These are phyloP conservation scores for Melanogaster broomeanus DNA, from an alignment of 768 basidiomycete genomes.

Conservation along the genomic window DNA sequence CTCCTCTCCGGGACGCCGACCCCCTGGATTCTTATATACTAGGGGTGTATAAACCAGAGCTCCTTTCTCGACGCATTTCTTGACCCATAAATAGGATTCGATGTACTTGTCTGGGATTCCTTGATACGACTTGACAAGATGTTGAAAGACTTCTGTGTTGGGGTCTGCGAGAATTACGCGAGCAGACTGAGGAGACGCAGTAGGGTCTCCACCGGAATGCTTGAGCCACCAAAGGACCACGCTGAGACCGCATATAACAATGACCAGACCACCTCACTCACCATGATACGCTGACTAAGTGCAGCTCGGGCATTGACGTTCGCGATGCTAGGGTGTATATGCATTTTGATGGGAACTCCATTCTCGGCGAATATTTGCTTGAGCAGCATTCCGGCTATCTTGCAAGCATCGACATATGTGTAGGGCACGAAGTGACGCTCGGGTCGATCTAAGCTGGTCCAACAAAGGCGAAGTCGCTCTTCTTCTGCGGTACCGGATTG, in stretches of 20 bases:
- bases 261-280: constrained; percentile 29
- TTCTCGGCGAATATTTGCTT: constrained; percentile 77
- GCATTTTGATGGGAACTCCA: constrained; percentile 67
- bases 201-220: constrained; percentile 83
- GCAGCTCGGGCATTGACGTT: constrained; percentile 72
- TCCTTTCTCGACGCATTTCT: constrained; percentile 76
- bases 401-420: constrained; percentile 84
- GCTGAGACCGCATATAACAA: background rate
- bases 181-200: constrained; percentile 68
- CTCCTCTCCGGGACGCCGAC: constrained; percentile 81
- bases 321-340: constrained; percentile 79
- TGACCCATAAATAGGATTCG: constrained; percentile 82
- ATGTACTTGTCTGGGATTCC: constrained; percentile 71
- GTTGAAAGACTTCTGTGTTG: constrained; percentile 72
- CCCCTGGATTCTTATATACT: constrained; percentile 84
- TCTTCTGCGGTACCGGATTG: constrained; percentile 70
- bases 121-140: constrained; percentile 73
- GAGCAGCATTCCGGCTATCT: constrained; percentile 69
- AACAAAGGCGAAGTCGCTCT: constrained; percentile 73
- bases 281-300: constrained; percentile 72
- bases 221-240: constrained; percentile 26
- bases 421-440: constrained; percentile 79
- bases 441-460: constrained; percentile 68
- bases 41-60: constrained; percentile 68
- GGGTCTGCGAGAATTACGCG: constrained; percentile 81